Evolutionary conservation across 2,329 filamentous ascomycete genomes (phyloP).

Genomic region (Cercospora berteroae): DNA sequence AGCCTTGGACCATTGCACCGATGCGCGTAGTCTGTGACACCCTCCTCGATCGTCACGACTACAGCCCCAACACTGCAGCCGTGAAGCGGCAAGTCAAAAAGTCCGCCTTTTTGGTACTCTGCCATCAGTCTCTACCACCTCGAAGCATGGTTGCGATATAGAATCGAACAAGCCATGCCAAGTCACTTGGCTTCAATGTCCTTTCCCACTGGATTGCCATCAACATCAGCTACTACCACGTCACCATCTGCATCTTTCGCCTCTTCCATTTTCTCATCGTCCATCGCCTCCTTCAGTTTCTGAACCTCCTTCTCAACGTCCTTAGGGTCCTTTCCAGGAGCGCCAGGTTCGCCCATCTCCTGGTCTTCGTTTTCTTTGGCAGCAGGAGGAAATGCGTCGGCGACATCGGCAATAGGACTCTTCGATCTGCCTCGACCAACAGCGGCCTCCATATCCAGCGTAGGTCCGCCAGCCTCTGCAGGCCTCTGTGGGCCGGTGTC

Average conservation of each 20-base stretch:
- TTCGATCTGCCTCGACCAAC: conserved; percentile 37
- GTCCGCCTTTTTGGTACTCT: background rate
- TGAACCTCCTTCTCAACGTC: conserved; percentile 26
- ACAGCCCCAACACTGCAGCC: background rate
- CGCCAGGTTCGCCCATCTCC: conserved; percentile 20
- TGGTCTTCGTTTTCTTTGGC: conserved; percentile 16
- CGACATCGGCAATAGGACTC: conserved; percentile 27
- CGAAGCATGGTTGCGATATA: background rate
- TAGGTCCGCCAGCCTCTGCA: conserved; percentile 8
- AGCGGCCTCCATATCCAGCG: conserved; percentile 44
- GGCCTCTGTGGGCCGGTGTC: conserved; percentile 74
- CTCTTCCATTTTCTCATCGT: conserved; percentile 22
- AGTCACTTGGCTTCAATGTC: conserved; percentile 3
- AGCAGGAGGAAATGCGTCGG: background rate
- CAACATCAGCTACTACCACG: conserved; percentile 32
- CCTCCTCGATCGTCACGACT: background rate
- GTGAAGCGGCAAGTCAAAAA: background rate
- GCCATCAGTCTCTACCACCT: background rate
- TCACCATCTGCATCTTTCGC: conserved; percentile 35
- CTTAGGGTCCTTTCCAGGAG: conserved; percentile 22
- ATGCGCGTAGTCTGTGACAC: background rate
- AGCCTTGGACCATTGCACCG: background rate
- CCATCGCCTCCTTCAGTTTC: conserved; percentile 22
- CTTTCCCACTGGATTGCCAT: conserved; percentile 25
- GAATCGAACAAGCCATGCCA: background rate